phyloP scores from a whole-genome alignment of 2,329 filamentous ascomycete species.

The Pseudogymnoascus sp. region DNA sequence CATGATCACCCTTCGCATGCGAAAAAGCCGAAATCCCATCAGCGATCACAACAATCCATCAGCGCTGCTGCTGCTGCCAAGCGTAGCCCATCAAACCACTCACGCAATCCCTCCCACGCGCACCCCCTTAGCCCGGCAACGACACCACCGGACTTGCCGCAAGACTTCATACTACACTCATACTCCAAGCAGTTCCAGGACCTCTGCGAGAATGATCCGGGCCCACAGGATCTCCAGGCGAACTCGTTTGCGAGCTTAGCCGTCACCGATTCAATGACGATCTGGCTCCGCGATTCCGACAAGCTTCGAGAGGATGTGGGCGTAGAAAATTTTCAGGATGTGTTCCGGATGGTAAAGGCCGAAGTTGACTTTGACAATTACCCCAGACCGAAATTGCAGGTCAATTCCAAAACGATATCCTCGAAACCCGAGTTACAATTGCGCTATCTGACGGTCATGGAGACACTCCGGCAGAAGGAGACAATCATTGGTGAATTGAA shows the following conservation, averaged over 20 bases:
- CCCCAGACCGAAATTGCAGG: constrained; percentile 25
- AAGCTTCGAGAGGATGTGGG: constrained; percentile 60
- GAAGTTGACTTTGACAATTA: constrained; percentile 19
- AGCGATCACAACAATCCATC: constrained; percentile 69
- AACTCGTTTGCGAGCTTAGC: constrained; percentile 72
- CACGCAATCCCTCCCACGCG: constrained; percentile 46
- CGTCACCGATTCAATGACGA: constrained; percentile 64
- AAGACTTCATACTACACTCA: constrained; percentile 55
- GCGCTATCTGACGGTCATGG: constrained; percentile 51
- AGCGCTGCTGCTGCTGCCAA: constrained; percentile 54
- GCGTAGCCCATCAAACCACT: constrained; percentile 55
- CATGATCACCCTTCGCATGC: constrained; percentile 45
- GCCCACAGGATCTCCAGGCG: constrained; percentile 51
- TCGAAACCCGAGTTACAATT: constrained; percentile 50
- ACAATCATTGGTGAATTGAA: constrained; percentile 63
- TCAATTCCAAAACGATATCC: constrained; percentile 21
- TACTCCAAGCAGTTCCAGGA: constrained; percentile 70
- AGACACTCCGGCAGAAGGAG: constrained; percentile 42
- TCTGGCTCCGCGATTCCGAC: constrained; percentile 69
- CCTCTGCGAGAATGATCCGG: constrained; percentile 57
- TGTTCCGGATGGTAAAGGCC: constrained; percentile 49
- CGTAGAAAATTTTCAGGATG: constrained; percentile 45
- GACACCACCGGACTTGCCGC: constrained; percentile 56
- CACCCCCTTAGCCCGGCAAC: constrained; percentile 68
- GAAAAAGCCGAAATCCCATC: constrained; percentile 75